Evolutionary conservation across 192 early-diverging fungal genomes (phyloP).

Genomic region (Rhizoclosmatium sp.): DNA sequence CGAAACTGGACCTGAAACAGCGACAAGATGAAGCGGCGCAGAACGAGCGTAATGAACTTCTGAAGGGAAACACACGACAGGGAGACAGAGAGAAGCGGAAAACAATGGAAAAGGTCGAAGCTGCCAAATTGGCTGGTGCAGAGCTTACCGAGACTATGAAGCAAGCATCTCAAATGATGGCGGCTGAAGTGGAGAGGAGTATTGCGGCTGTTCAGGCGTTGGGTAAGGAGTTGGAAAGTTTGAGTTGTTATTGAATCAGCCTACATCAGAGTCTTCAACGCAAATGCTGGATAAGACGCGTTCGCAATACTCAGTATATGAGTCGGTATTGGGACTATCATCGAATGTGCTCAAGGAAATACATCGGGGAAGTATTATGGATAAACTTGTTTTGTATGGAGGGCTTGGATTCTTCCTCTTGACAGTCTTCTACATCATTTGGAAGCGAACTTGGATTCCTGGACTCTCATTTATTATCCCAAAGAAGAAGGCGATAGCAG

Average conservation of each 20-base stretch:
- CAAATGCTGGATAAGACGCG: conserved; percentile 32
- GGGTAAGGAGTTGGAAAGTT: conserved; percentile 1
- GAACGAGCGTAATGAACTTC: background rate
- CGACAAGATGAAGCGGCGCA: background rate
- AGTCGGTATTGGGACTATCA: conserved; percentile 3
- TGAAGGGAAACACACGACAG: background rate
- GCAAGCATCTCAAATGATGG: conserved; percentile 38
- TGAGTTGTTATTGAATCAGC: background rate
- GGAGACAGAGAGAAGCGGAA: background rate
- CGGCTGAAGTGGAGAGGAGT: conserved; percentile 35
- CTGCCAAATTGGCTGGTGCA: conserved; percentile 16
- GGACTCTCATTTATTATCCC: conserved; percentile 1
- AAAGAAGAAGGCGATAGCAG: background rate
- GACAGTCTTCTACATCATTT: conserved; percentile 28
- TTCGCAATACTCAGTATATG: conserved; percentile 16
- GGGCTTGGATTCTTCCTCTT: conserved; percentile 32
- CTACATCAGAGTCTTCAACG: conserved; percentile 26
- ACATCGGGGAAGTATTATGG: conserved; percentile 28
- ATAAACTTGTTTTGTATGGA: conserved; percentile 33
- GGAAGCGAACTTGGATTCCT: conserved; percentile 41
- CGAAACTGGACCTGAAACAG: background rate
- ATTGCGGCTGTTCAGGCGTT: conserved; percentile 33
- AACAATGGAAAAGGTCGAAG: conserved; percentile 1
- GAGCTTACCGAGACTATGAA: conserved; percentile 31
- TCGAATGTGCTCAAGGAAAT: conserved; percentile 23